These are phyloP conservation scores for Suillus clintonianus DNA, from an alignment of 768 basidiomycete genomes.

Conservation along the genomic window DNA sequence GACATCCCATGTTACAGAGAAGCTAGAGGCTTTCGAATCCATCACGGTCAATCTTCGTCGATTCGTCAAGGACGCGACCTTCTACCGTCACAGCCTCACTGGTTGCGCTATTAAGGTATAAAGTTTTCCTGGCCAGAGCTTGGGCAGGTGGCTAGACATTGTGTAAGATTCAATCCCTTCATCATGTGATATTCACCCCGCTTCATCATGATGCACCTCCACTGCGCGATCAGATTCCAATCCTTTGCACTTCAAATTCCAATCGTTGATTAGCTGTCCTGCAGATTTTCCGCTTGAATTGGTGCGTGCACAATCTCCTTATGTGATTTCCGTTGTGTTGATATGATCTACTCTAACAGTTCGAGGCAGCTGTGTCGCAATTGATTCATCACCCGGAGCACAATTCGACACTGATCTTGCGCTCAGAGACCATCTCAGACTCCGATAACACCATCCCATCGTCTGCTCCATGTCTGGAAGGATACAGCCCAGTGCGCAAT, in stretches of 20 bases:
- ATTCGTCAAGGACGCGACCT: no score
- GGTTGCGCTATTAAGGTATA: no score
- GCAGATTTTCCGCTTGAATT: slow-evolving; percentile 44
- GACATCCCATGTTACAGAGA: no score
- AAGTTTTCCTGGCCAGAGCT: no score
- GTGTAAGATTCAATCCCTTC: slow-evolving; percentile 23
- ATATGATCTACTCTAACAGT: slow-evolving; percentile 46
- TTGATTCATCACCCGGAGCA: slow-evolving; percentile 89
- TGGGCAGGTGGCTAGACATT: no score
- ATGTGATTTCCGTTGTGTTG: not conserved
- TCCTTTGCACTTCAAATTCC: not conserved
- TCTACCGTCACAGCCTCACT: no score
- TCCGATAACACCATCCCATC: slow-evolving; percentile 30
- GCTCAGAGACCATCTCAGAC: slow-evolving; percentile 68
- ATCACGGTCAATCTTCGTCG: no score
- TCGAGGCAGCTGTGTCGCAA: slow-evolving; percentile 69
- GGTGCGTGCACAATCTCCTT: slow-evolving; percentile 30
- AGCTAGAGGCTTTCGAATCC: no score
- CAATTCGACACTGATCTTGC: slow-evolving; percentile 87
- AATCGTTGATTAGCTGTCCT: slow-evolving; percentile 41
- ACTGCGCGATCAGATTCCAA: not conserved
- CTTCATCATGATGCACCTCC: not conserved
- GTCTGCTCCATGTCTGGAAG: slow-evolving; percentile 39
- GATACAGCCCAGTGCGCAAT: slow-evolving; percentile 44
- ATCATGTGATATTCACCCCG: slow-evolving; percentile 13